Percentiles rank a stretch among this genome's conserved stretches.
phyloP scores from a whole-genome alignment of 1,284 basidiomycete species.

The Phellopilus nigrolimitatus region DNA sequence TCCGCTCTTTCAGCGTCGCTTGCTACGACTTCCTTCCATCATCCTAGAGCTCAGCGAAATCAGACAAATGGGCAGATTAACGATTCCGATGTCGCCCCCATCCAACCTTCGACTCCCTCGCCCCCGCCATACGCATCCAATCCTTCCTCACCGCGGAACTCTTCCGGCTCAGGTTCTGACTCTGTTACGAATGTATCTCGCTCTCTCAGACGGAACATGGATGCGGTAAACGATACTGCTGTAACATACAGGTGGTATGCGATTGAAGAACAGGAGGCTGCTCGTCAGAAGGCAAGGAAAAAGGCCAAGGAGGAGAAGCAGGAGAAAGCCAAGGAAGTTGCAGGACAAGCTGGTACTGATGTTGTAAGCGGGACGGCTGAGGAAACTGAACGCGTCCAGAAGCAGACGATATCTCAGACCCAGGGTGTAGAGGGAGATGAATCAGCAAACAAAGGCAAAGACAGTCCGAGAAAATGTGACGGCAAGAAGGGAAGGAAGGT shows the following conservation, averaged over 20 bases:
- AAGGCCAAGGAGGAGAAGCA: not conserved
- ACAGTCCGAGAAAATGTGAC: constrained; percentile 8
- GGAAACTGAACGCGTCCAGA: not conserved
- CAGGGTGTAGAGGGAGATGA: not conserved
- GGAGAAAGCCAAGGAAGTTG: not conserved
- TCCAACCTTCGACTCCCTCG: constrained; percentile 26
- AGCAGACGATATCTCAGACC: not conserved
- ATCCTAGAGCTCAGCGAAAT: constrained; percentile 35
- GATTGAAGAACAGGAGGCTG: constrained; percentile 56
- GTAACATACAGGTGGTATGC: constrained; percentile 62
- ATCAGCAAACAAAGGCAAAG: not conserved
- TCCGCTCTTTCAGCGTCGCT: constrained; percentile 71
- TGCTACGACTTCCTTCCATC: constrained; percentile 54
- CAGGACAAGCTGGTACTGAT: not conserved
- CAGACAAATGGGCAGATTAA: constrained; percentile 13
- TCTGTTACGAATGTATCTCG: constrained; percentile 32
- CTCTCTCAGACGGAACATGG: constrained; percentile 53
- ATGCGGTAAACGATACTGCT: constrained; percentile 59
- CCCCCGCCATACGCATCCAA: constrained; percentile 32
- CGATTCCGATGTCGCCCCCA: constrained; percentile 20
- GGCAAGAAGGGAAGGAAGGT: constrained; percentile 57
- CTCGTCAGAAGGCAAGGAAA: constrained; percentile 24
- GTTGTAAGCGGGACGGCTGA: not conserved
- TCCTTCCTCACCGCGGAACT: constrained; percentile 29
- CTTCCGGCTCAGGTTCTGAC: constrained; percentile 33